Base-by-base conservation (phyloP, 257 asterid genomes). In the Petunia axillaris region DNA sequence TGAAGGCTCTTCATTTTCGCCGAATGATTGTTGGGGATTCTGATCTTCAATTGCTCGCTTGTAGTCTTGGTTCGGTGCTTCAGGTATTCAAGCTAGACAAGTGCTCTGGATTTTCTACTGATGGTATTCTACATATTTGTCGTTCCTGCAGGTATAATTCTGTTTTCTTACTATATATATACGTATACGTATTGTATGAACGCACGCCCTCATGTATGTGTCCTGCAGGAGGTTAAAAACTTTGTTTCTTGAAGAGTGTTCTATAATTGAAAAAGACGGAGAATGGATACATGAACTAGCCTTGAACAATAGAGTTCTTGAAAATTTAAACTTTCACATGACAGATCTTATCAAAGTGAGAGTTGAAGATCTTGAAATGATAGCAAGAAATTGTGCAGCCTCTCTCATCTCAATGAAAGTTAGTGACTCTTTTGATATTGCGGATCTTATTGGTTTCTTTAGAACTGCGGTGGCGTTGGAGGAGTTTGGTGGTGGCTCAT, bases 401-500 rank as follows among this genome's bases (percentile, higher is more conserved):
- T 85, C 91, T 57, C 80, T 92, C 53, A 82, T 82, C 81, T 92
- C 94, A 5, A 16, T 94, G 83, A 94, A 94, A 88, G 89, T 90
- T 58, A 90, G 91, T 39, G 97, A 92, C 25, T 25, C 25, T 2
- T 86, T 90, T 70, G 98, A 94, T 75, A 76, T 90, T 75, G 48
- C 87, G 3, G 83, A 85, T 48, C 94, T 92, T 55, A 65, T 84
- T 80, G 91, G 90, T 2, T 89, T 92, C 82, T 91, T 90, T 84
- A 86, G 79, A 84, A 85, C 88, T 73, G 88, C 97, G 46, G n/a
- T 84, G 63, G 82, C 88, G 2, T 74, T 92, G 79, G 95, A 94
- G 89, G 98, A 94, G 88, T 94, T 94, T 80, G 86, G 89, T 44
- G 98, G 98, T 62, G 98, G 97, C 62, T 85, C 94, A 63, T 83